A percentile compares a stretch with the other conserved stretches of the same genome.
Evolutionary conservation across 805 yeast genomes (phyloP).

Genomic region (Zygosaccharomyces siamensis): DNA sequence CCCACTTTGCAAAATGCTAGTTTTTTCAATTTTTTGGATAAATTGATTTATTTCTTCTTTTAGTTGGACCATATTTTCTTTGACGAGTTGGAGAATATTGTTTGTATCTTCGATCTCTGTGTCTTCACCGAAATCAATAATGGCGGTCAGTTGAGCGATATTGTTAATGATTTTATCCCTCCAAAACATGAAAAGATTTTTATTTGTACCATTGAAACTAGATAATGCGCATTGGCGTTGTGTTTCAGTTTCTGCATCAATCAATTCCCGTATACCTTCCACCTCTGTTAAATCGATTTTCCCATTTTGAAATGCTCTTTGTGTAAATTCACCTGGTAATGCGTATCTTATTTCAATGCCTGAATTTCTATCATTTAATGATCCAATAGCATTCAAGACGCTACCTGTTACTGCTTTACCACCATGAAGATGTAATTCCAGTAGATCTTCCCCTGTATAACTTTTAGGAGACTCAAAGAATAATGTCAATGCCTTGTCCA

Average conservation of each 20-base stretch:
- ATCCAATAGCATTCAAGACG: constrained; percentile 57
- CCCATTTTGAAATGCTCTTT: constrained; percentile 80
- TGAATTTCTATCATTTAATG: constrained; percentile 43
- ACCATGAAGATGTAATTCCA: constrained; percentile 92
- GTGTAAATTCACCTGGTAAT: constrained; percentile 88
- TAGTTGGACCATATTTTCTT: constrained; percentile 39
- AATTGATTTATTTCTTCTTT: constrained; percentile 42
- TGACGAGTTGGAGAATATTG: constrained; percentile 48
- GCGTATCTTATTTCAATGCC: constrained; percentile 63
- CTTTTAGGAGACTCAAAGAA: constrained; percentile 70
- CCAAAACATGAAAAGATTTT: constrained; percentile 56
- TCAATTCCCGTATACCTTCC: constrained; percentile 83
- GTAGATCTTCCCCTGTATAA: constrained; percentile 86
- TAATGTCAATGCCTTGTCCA: constrained; percentile 75
- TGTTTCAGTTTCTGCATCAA: constrained; percentile 89
- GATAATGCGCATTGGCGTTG: constrained; percentile 73
- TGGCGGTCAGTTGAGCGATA: constrained; percentile 75
- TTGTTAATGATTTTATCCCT: constrained; percentile 56
- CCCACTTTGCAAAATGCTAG: constrained; percentile 67
- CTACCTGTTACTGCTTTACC: constrained; percentile 79
- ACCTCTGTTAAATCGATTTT: constrained; percentile 80
- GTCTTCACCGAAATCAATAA: constrained; percentile 94
- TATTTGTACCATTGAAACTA: constrained; percentile 68
- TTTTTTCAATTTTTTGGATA: constrained; percentile 44
- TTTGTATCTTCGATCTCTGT: constrained; percentile 69